Evolutionary conservation across 1,139 yeast genomes (phyloP), one percentile per base, ranked within the genome.

Genomic region (Suhomyces coccinellae): DNA sequence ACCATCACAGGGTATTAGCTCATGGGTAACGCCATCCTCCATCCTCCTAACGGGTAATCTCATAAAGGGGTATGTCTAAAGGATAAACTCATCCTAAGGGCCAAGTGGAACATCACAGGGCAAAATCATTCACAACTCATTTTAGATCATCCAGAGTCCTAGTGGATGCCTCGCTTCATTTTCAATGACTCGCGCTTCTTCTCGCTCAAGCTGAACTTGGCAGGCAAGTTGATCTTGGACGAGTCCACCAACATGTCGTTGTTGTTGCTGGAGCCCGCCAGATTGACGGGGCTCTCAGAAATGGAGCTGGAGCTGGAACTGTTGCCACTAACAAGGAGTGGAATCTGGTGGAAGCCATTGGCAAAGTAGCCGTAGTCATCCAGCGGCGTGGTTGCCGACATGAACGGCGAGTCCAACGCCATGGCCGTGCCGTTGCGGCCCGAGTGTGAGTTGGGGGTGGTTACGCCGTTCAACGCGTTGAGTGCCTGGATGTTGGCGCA

Each of bases 101-200:
- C n/a, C n/a, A n/a, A n/a, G n/a, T n/a, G n/a, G n/a, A n/a, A n/a
- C n/a, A n/a, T n/a, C n/a, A n/a, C n/a, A n/a, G n/a, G n/a, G n/a
- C n/a, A n/a, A n/a, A n/a, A n/a, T n/a, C n/a, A n/a, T n/a, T n/a
- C n/a, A n/a, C n/a, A n/a, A n/a, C n/a, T n/a, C n/a, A n/a, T n/a
- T n/a, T n/a, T n/a, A n/a, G n/a, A n/a, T n/a, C n/a, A n/a, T n/a
- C n/a, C n/a, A n/a, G n/a, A n/a, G n/a, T n/a, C n/a, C n/a, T n/a
- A n/a, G 53, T 67, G 76, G 30, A 74, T 74, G 30, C 79, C 79
- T 58, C 79, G 64, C 53, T 74, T 74, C 62, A 74, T 58, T 53
- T 73, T 74, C 51, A 74, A 65, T 22, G 77, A 70, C 46, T 74
- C 79, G 48, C 79, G 63, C 61, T 74, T 74, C 60, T 73, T 74